Percentiles rank a stretch among this genome's conserved stretches.
Evolutionary conservation across 2,329 filamentous ascomycete species (phyloP).

Genomic region (Fusarium zealandicum): DNA sequence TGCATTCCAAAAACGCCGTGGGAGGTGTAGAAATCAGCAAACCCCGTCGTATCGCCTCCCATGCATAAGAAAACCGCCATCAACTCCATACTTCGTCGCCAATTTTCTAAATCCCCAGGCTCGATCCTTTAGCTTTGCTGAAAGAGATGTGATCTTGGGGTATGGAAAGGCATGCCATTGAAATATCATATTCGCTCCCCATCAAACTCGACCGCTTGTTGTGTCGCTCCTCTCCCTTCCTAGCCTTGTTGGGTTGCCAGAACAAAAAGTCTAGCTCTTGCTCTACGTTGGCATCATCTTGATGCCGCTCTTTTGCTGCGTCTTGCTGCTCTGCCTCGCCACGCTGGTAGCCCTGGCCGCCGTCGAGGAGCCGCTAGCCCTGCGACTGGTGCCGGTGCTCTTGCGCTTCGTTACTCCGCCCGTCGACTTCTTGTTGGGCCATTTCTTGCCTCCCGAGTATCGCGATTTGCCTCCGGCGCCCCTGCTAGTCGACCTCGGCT

Average conservation of each 20-base stretch:
- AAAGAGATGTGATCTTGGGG: constrained; percentile 22
- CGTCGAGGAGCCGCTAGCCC: constrained; percentile 43
- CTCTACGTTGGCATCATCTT: constrained; percentile 50
- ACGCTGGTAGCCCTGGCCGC: constrained; percentile 32
- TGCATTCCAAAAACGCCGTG: constrained; percentile 20
- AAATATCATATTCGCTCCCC: constrained; percentile 23
- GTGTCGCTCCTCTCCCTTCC: background rate
- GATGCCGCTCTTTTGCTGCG: constrained; percentile 48
- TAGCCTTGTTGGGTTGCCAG: background rate
- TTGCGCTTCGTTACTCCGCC: constrained; percentile 45
- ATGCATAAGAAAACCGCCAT: constrained; percentile 32
- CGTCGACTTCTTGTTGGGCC: constrained; percentile 41
- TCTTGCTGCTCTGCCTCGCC: constrained; percentile 41
- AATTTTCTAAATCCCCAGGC: constrained; percentile 10
- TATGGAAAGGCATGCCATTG: constrained; percentile 21
- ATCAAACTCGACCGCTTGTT: constrained; percentile 2
- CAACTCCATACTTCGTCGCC: constrained; percentile 25
- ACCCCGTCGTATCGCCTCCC: constrained; percentile 19
- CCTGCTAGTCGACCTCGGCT: constrained; percentile 37
- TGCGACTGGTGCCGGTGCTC: constrained; percentile 40
- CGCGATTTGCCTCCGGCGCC: constrained; percentile 41
- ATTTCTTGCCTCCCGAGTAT: constrained; percentile 43
- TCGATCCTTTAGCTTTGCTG: constrained; percentile 13
- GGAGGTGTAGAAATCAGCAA: constrained; percentile 12
- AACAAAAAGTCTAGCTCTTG: background rate